Evolutionary conservation across 2,329 filamentous ascomycete genomes (phyloP).

Genomic region (Epichloe bromicola): DNA sequence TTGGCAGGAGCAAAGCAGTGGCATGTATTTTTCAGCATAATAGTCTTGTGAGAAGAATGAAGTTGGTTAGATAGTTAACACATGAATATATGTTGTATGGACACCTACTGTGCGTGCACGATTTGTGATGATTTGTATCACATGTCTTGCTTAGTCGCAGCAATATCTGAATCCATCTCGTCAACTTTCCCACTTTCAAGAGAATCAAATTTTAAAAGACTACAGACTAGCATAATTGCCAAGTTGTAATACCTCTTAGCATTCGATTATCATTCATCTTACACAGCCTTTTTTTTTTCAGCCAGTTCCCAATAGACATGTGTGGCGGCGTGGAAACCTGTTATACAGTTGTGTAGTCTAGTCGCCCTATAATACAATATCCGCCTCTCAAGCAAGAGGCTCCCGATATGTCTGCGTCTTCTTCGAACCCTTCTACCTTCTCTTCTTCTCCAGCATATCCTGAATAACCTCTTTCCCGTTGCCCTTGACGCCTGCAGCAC

Average conservation of each 20-base stretch:
- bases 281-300: not conserved
- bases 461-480: constrained; percentile 25
- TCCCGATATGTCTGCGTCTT: too few relatives aligned
- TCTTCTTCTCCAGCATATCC: constrained; percentile 25
- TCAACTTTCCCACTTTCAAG: too few relatives aligned
- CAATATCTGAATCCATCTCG: too few relatives aligned
- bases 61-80: not conserved
- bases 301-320: not conserved
- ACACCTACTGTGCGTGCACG: too few relatives aligned
- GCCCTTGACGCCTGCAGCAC: constrained; percentile 17
- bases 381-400: too few relatives aligned
- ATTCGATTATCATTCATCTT: not conserved
- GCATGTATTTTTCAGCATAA: not conserved
- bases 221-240: not conserved
- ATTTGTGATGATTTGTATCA: too few relatives aligned
- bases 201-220: too few relatives aligned
- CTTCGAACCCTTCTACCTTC: constrained; percentile 8
- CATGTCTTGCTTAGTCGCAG: too few relatives aligned
- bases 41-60: not conserved
- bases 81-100: not conserved
- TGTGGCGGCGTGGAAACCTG: not conserved
- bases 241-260: not conserved
- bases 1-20: not conserved
- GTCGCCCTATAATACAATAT: too few relatives aligned
- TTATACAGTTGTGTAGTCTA: not conserved